Conservation (phyloP, 2,329 filamentous ascomycete genomes). For the Colletotrichum navitas region DNA sequence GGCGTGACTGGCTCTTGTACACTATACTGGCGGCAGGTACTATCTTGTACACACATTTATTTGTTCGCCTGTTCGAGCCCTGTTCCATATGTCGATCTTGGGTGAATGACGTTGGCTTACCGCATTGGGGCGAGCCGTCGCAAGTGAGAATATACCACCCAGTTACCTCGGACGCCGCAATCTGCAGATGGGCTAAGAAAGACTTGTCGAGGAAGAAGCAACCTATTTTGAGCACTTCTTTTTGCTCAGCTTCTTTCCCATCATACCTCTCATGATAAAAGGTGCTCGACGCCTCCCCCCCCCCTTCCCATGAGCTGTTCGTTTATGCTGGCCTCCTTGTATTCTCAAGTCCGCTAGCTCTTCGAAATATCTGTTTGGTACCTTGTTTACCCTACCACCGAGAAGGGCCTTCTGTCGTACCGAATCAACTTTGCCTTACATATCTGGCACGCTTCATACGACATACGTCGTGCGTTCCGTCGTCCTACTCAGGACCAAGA, state of each 20-base stretch:
- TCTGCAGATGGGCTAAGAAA: neutral
- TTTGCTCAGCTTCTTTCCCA: neutral
- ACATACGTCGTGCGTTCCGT: conserved; percentile 10
- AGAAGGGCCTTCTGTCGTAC: conserved; percentile 3
- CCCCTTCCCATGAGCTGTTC: neutral
- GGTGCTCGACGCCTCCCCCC: neutral
- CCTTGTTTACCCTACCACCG: neutral
- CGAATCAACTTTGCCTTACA: neutral
- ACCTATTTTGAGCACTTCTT: neutral
- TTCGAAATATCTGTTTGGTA: neutral
- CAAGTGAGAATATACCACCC: neutral
- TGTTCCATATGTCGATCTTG: neutral
- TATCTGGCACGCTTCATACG: neutral
- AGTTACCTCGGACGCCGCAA: conserved; percentile 20
- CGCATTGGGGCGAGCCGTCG: conserved; percentile 18
- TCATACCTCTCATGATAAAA: conserved; percentile 19
- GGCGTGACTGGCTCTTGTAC: conserved; percentile 1
- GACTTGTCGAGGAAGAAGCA: neutral
- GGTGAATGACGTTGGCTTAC: conserved; percentile 2
- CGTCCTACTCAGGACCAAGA: conserved; percentile 13
- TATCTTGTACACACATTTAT: conserved; percentile 9
- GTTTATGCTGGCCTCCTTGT: neutral
- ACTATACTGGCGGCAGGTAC: neutral
- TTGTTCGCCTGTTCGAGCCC: neutral
- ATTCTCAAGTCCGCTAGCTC: too few relatives aligned